These are phyloP conservation scores for Murraya paniculata DNA, from an alignment of 345 rosid species.

Conservation along the genomic window DNA sequence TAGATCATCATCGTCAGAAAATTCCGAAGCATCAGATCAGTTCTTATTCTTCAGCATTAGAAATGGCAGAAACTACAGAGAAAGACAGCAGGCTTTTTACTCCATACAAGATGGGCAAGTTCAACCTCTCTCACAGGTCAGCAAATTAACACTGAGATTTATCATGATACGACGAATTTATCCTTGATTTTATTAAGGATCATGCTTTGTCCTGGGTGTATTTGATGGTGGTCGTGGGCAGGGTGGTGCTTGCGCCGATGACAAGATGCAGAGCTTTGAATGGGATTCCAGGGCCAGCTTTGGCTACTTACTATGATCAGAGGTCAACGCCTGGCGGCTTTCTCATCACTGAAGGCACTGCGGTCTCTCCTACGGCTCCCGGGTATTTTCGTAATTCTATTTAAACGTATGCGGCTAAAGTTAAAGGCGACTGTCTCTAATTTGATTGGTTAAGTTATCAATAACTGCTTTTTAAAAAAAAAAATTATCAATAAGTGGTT, in stretches of 20 bases:
- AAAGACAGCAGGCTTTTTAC: slow-evolving; percentile 39
- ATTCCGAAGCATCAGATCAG: neutral
- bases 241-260: slow-evolving; percentile 92
- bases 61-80: slow-evolving; percentile 22
- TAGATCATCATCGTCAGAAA: no score
- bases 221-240: slow-evolving; percentile 19
- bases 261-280: slow-evolving; percentile 83
- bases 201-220: neutral
- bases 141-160: neutral
- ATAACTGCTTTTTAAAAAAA: no score
- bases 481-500: neutral
- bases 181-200: neutral
- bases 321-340: slow-evolving; percentile 77
- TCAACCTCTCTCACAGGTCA: slow-evolving; percentile 79
- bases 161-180: neutral
- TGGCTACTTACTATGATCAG: slow-evolving; percentile 76
- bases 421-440: no score
- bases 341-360: slow-evolving; percentile 81
- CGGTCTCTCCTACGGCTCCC: slow-evolving; percentile 52
- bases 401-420: no score
- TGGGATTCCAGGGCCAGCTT: slow-evolving; percentile 61
- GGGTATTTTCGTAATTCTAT: slow-evolving; percentile 50
- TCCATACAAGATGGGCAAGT: slow-evolving; percentile 74
- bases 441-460: no score
- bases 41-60: neutral